Evolutionary conservation across 2,329 filamentous ascomycete genomes (phyloP).

Genomic region (Aspergillus fischeri): DNA sequence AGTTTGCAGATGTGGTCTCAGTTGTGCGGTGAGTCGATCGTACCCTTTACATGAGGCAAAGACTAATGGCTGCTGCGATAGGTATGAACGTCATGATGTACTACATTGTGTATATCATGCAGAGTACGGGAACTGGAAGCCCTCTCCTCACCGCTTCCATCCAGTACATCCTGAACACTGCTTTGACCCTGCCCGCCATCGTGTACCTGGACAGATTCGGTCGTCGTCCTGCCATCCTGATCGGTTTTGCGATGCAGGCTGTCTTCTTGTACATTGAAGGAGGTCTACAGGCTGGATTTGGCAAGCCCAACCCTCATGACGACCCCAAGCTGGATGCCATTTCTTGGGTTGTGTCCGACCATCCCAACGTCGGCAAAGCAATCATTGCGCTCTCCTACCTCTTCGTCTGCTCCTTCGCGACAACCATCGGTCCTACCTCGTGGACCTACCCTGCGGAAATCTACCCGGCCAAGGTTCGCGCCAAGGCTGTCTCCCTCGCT

Average conservation of each 20-base stretch:
- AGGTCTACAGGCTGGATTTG: conserved; percentile 29
- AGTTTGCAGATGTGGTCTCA: conserved; percentile 73
- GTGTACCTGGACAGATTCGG: conserved; percentile 71
- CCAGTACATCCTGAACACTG: conserved; percentile 72
- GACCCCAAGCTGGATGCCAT: conserved; percentile 14
- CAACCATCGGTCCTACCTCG: conserved; percentile 20
- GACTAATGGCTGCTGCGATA: not conserved
- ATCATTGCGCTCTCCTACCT: conserved; percentile 26
- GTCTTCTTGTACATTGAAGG: conserved; percentile 38
- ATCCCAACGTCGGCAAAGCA: conserved; percentile 18
- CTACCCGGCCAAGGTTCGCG: conserved; percentile 16
- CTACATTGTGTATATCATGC: conserved; percentile 64
- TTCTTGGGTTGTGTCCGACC: conserved; percentile 14
- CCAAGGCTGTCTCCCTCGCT: conserved; percentile 17
- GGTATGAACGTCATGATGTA: conserved; percentile 71
- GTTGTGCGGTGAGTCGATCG: conserved; percentile 47
- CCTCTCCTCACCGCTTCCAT: conserved; percentile 63
- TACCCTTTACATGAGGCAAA: not conserved
- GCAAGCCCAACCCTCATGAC: conserved; percentile 1
- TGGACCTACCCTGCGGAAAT: conserved; percentile 19
- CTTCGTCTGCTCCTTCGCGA: conserved; percentile 23
- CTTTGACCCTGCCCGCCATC: conserved; percentile 70
- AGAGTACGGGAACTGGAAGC: conserved; percentile 54
- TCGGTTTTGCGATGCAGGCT: conserved; percentile 60
- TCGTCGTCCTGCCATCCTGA: conserved; percentile 61